Conservation (phyloP, 148 eudicot genomes). For the Fagopyrum homotropicum region DNA sequence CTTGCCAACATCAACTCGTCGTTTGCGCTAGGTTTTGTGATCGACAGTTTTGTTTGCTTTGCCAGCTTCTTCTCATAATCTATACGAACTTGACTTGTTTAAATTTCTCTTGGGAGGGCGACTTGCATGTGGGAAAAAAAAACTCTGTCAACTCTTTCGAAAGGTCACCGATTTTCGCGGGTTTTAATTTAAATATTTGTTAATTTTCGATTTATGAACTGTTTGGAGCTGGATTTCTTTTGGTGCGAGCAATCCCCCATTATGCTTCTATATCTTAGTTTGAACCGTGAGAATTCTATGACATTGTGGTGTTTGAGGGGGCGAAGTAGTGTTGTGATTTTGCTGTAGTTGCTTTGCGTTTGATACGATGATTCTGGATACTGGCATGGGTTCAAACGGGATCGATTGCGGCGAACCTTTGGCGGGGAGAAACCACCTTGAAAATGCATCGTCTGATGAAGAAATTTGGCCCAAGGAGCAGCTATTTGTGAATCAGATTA, state of each 20-base stretch:
- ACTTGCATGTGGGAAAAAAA: not conserved
- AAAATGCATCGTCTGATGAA: not conserved
- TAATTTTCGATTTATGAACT: not conserved
- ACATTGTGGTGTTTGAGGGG: not conserved
- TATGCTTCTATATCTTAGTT: not conserved
- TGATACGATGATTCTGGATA: not conserved
- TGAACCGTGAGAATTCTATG: not conserved
- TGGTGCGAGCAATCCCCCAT: not conserved
- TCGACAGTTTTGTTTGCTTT: not conserved
- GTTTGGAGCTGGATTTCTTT: not conserved
- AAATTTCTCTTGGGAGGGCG: not conserved
- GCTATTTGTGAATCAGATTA: not conserved
- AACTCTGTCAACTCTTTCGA: not conserved
- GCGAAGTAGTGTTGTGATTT: not conserved
- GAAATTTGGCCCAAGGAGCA: not conserved
- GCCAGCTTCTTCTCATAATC: not conserved
- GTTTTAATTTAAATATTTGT: not conserved
- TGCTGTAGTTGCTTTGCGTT: not conserved
- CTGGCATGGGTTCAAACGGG: not conserved
- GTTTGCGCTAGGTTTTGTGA: not conserved
- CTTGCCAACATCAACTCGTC: too few relatives aligned
- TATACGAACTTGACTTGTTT: not conserved
- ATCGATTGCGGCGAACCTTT: not conserved
- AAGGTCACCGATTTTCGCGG: not conserved
- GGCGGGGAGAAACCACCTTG: not conserved